These are phyloP conservation scores for Rhododendron ferrugineum DNA, from an alignment of 148 eudicot species.

Conservation along the genomic window DNA sequence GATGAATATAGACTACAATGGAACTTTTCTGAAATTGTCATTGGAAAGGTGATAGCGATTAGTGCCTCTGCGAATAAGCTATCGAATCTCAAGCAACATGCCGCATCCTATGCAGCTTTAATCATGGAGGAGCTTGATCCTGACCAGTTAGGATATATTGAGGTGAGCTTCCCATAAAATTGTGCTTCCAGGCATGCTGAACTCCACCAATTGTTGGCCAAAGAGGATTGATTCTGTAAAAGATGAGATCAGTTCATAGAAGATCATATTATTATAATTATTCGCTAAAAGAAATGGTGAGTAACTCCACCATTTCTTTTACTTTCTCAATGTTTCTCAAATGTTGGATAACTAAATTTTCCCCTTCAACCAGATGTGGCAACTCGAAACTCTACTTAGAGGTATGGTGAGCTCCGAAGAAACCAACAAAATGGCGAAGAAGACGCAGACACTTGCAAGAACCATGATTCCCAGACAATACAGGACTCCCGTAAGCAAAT, in stretches of 20 bases:
- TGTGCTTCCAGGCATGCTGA: neutral
- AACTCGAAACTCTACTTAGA: constrained; percentile 78
- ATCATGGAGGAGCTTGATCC: constrained; percentile 99
- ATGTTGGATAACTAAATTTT: neutral
- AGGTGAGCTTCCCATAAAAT: constrained; percentile 36
- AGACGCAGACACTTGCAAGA: constrained; percentile 51
- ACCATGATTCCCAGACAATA: constrained; percentile 73
- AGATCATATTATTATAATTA: neutral
- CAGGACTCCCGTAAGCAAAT: constrained; percentile 54
- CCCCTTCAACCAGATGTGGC: constrained; percentile 65
- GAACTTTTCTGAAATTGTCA: neutral
- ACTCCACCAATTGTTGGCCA: neutral
- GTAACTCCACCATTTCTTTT: neutral
- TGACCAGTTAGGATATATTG: constrained; percentile 72
- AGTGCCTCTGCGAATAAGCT: constrained; percentile 94
- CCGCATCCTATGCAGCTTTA: constrained; percentile 70
- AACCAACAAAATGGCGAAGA: constrained; percentile 27
- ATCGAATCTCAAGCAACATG: constrained; percentile 72
- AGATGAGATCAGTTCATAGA: neutral
- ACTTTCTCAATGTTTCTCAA: neutral
- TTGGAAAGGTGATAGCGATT: constrained; percentile 64
- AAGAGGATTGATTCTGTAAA: neutral
- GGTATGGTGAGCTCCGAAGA: constrained; percentile 65
- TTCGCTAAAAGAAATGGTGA: neutral
- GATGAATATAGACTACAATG: neutral